Evolutionary conservation across 2,329 filamentous ascomycete species (phyloP).

Genomic region (Stagonosporopsis cucurbitacearum): DNA sequence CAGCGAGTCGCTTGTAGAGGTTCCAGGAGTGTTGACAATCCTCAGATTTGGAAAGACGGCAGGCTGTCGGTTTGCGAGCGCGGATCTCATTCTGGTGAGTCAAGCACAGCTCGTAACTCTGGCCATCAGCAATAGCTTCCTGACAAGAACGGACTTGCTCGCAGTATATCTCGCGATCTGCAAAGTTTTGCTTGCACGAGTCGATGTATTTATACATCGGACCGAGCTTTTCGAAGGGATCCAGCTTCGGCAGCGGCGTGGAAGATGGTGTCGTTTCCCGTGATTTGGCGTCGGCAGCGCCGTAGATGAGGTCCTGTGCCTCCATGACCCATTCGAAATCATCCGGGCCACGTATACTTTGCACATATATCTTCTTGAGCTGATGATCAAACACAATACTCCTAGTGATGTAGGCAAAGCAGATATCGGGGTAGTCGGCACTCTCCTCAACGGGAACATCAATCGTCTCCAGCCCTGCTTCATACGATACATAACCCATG

Average conservation of each 20-base stretch:
- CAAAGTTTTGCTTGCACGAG: slow-evolving; percentile 26
- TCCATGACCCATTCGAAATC: slow-evolving; percentile 57
- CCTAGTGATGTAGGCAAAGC: slow-evolving; percentile 76
- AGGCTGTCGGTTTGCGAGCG: slow-evolving; percentile 31
- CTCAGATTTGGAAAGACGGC: slow-evolving; percentile 39
- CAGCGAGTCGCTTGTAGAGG: slow-evolving; percentile 73
- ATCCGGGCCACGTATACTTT: slow-evolving; percentile 63
- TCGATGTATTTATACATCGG: slow-evolving; percentile 38
- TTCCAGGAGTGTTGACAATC: slow-evolving; percentile 61
- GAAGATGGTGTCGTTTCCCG: slow-evolving; percentile 39
- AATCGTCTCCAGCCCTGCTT: slow-evolving; percentile 73
- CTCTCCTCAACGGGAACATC: slow-evolving; percentile 55
- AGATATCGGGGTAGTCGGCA: slow-evolving; percentile 66
- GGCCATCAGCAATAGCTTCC: slow-evolving; percentile 73
- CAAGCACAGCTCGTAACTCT: slow-evolving; percentile 86
- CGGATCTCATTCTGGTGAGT: slow-evolving; percentile 75
- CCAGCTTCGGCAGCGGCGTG: slow-evolving; percentile 29
- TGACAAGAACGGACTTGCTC: slow-evolving; percentile 73
- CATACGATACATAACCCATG: slow-evolving; percentile 84
- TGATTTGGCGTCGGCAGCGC: slow-evolving; percentile 38
- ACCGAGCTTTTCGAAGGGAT: slow-evolving; percentile 42
- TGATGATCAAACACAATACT: slow-evolving; percentile 80
- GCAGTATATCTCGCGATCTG: slow-evolving; percentile 60
- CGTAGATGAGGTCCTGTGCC: slow-evolving; percentile 37
- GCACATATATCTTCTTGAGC: slow-evolving; percentile 67